Base-by-base conservation (phyloP, 345 rosid species). In the Salix suchowensis region DNA sequence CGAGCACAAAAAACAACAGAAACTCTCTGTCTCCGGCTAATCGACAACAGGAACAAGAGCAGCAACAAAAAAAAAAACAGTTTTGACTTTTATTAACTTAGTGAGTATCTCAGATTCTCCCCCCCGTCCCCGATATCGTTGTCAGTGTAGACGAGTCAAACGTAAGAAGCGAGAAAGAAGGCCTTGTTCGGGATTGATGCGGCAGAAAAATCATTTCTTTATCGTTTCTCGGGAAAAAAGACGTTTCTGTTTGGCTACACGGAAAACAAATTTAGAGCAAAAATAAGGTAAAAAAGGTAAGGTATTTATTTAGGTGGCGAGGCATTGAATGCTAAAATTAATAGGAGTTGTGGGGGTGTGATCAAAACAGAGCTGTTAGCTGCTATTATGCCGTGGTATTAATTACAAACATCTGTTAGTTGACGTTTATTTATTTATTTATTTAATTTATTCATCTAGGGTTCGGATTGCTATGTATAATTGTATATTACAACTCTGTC, bases 271-370 rank as follows among this genome's bases (percentile, higher is more conserved):
- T 1, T 19, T n/a, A 39, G 52, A 67, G n/a, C 21, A 67, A n/a
- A 16, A 21, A 44, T 66, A 39, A 54, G 42, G 39, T 74, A 18
- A 74, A 58, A 24, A 2, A 74, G 76, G 81, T 28, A 69, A 52
- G 68, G 75, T 79, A 52, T 52, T 52, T 6, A 52, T 74, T 75
- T 81, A 74, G 83, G 69, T 76, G 78, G 83, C 71, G 30, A 77
- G 88, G 81, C 77, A 84, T 77, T 87, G 18, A 86, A 86, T 86
- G 86, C 82, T 40, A 48, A 79, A 80, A 78, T 87, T 71, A 82
- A 84, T 73, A 74, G 76, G 75, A 44, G 18, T 15, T 26, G 40
- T 23, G 64, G 73, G 65, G 50, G 32, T 72, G 3, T 62, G 65
- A 72, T 32, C 40, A 54, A 24, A 24, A n/a, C 32, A 44, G 54